A percentile compares a stretch with the other conserved stretches of the same genome.
These are phyloP conservation scores for Mortierella sp. DNA, from an alignment of 371 early-diverging fungal genomes.

Conservation along the genomic window DNA sequence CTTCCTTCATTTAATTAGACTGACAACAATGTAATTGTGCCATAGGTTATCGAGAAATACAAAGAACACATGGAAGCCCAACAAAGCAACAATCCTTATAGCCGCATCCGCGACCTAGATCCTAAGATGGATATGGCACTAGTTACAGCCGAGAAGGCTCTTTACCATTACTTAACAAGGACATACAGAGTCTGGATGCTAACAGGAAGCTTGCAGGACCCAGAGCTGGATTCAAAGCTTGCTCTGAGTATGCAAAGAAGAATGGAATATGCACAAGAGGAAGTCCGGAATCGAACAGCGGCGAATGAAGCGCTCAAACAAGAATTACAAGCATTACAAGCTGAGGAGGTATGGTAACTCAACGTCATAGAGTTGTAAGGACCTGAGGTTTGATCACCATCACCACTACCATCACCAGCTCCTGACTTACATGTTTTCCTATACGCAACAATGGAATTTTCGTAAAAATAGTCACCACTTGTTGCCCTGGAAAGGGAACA, in stretches of 20 bases:
- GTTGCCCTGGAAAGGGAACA: conserved; percentile 65
- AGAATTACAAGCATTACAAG: conserved; percentile 25
- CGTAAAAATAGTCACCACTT: conserved; percentile 66
- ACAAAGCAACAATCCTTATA: conserved; percentile 29
- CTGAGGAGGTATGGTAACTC: conserved; percentile 66
- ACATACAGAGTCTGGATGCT: conserved; percentile 51
- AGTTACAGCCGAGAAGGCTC: conserved; percentile 43
- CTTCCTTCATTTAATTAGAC: background rate
- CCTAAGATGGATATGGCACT: conserved; percentile 60
- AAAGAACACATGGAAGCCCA: conserved; percentile 62
- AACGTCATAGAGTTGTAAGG: too few relatives aligned
- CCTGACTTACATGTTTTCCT: background rate
- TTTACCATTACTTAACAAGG: conserved; percentile 39
- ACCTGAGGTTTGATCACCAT: too few relatives aligned
- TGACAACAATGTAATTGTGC: background rate
- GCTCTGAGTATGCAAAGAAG: conserved; percentile 38
- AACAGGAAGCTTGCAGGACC: conserved; percentile 32
- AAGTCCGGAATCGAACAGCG: conserved; percentile 26
- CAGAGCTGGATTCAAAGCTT: conserved; percentile 34
- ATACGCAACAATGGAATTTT: background rate
- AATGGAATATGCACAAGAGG: conserved; percentile 35
- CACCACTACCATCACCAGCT: conserved; percentile 17
- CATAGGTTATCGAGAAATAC: conserved; percentile 55
- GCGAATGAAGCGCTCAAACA: conserved; percentile 12
- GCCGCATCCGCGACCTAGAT: conserved; percentile 36